Evolutionary conservation across 1,139 yeast genomes (phyloP), one percentile per base, ranked within the genome.

Genomic region (Oligophagozyma castellii): DNA sequence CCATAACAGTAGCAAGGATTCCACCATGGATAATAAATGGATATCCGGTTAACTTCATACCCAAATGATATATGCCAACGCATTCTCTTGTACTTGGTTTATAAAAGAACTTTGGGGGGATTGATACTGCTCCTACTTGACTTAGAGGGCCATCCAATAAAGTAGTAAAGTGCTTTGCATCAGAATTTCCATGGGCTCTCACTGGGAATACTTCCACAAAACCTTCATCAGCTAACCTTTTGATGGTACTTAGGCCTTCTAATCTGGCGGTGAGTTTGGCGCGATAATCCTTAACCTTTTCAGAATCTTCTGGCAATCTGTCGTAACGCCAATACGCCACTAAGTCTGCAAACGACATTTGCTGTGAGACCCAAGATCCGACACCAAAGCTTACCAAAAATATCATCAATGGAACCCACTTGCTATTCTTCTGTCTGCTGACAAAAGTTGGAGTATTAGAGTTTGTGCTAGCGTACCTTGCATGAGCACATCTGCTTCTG

Each of bases 11-110:
- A 5, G 93, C 93, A 22, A 86, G 54, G 24, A 86, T 70, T 0
- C 96, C 96, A 3, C 96, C 96, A 48, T 86, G 96, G 1, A 83
- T 67, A 22, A 86, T 59, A 42, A 80, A 73, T 1, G 95, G 95
- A 48, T 77, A 84, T 2, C 96, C 96, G 27, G 92, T 74, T 21
- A 84, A 56, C 37, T 67, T 67, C 46, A 76, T 71, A 0, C 96
- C 96, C 29, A 78, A 65, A 50, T 83, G 93, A 16, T 81, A 63
- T 3, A 78, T 63, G 0, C 83, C 67, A 1, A 79, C 65, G 0
- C 77, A 65, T 35, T 80, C 76, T 34, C 69, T 63, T 2, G 72
- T 67, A 5, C 56, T 43, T 3, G 58, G 54, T 39, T 79, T 72
- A 38, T 72, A 70, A 46, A 78, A 84, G 12, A 77, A 65, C 14